phyloP scores from a whole-genome alignment of 139 green algal genomes.

The Coccomyxa sp. region DNA sequence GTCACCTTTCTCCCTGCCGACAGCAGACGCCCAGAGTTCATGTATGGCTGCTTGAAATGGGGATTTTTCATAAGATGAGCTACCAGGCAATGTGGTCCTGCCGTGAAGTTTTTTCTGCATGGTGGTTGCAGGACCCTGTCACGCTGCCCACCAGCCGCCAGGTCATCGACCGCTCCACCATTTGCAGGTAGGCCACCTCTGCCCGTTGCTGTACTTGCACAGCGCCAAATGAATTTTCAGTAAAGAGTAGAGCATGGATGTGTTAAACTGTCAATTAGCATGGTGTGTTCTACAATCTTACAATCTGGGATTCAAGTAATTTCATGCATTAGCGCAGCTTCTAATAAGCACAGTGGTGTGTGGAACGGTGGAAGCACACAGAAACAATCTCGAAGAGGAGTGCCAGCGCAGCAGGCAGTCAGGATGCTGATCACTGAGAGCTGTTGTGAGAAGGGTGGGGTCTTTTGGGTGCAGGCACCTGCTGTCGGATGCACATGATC shows the following conservation, averaged over 20 bases:
- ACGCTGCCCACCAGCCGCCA: conserved; percentile 41
- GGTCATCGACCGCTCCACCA: conserved; percentile 76
- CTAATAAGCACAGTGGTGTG: too few species aligned
- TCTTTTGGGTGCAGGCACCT: conserved; percentile 58
- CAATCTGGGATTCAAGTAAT: not conserved
- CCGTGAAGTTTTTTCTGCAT: too few species aligned
- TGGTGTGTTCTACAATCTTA: not conserved
- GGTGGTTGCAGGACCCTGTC: conserved; percentile 64
- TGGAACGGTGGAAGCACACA: too few species aligned
- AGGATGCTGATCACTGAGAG: not conserved
- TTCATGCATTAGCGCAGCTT: not conserved
- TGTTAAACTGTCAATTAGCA: not conserved
- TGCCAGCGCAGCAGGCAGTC: too few species aligned
- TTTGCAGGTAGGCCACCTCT: conserved; percentile 35
- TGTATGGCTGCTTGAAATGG: too few species aligned
- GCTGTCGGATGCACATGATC: conserved; percentile 80
- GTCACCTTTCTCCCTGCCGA: too few species aligned
- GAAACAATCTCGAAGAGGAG: too few species aligned
- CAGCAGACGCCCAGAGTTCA: too few species aligned
- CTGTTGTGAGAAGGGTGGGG: not conserved
- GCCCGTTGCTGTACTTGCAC: too few species aligned
- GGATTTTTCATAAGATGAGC: too few species aligned
- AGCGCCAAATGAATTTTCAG: too few species aligned
- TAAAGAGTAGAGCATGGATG: not conserved
- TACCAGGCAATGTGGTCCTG: too few species aligned